Percentiles rank a stretch among this genome's conserved stretches.
These are phyloP conservation scores for Carnegiea gigantea DNA, from an alignment of 179 eudicot genomes.

Conservation along the genomic window DNA sequence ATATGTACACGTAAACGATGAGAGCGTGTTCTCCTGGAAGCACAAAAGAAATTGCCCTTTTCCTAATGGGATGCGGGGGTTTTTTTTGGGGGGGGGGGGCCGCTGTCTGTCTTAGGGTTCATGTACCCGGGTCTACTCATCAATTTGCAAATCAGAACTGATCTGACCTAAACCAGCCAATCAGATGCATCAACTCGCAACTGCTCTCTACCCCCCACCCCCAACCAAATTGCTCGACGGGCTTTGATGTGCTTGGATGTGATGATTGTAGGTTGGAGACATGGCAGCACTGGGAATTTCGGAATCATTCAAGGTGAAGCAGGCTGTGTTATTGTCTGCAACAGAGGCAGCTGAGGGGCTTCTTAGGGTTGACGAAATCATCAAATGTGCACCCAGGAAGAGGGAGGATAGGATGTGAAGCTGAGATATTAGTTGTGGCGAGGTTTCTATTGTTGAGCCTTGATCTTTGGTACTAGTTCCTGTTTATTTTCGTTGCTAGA, in stretches of 20 bases:
- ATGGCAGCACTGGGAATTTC: slow-evolving; percentile 79
- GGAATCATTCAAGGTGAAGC: slow-evolving; percentile 90
- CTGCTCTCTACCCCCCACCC: no score
- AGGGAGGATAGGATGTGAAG: slow-evolving; percentile 88
- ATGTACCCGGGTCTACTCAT: no score
- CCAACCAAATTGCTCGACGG: neutral
- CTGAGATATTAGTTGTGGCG: neutral
- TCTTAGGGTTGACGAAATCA: slow-evolving; percentile 89
- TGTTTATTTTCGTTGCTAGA: slow-evolving; percentile 1
- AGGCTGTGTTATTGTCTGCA: slow-evolving; percentile 85
- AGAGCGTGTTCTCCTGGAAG: no score
- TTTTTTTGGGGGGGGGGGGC: no score
- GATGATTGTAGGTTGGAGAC: slow-evolving; percentile 68
- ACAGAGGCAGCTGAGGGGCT: slow-evolving; percentile 97
- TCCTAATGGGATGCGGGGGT: no score
- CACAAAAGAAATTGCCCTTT: no score
- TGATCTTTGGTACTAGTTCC: slow-evolving; percentile 16
- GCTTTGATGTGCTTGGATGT: neutral
- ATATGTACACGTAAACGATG: no score
- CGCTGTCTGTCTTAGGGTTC: no score
- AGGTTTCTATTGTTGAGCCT: slow-evolving; percentile 10
- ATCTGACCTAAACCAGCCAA: neutral
- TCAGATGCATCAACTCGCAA: neutral
- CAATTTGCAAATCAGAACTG: neutral
- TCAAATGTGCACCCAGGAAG: slow-evolving; percentile 87